phyloP scores from a whole-genome alignment of 2,329 filamentous ascomycete genomes.

The Fusarium fracticaudum region DNA sequence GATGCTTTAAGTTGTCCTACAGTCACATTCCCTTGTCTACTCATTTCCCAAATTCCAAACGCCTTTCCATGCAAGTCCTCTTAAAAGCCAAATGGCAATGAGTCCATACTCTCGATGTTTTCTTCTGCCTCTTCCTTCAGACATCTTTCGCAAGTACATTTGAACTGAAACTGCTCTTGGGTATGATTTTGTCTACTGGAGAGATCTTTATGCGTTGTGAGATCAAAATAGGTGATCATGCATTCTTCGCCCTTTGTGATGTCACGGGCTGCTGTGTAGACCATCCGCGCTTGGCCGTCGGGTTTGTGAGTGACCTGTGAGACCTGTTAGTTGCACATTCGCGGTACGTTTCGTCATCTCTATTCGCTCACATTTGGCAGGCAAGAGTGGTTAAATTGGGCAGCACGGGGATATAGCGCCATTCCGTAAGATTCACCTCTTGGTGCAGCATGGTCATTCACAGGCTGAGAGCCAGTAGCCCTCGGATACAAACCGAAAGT shows the following conservation, averaged over 20 bases:
- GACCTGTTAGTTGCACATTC: not conserved
- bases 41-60: not conserved
- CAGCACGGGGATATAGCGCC: conserved; percentile 41
- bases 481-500: conserved; percentile 43
- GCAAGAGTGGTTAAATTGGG: conserved; percentile 46
- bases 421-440: conserved; percentile 42
- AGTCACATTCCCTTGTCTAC: rapidly evolving
- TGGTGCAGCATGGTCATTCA: conserved; percentile 5
- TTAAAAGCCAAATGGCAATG: conserved; percentile 31
- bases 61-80: not conserved
- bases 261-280: conserved; percentile 40
- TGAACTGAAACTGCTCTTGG: conserved; percentile 39
- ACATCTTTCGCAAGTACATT: conserved; percentile 40
- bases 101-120: conserved; percentile 35
- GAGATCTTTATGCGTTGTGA: conserved; percentile 22
- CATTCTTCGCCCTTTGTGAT: conserved; percentile 40
- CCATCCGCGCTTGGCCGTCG: conserved; percentile 37
- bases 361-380: conserved; percentile 39
- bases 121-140: conserved; percentile 35
- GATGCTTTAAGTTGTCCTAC: rapidly evolving
- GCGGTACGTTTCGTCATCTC: rapidly evolving
- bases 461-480: conserved; percentile 32
- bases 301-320: conserved; percentile 41
- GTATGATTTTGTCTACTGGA: conserved; percentile 28
- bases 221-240: conserved; percentile 44